Base-by-base conservation (phyloP, 257 asterid species). In the Phtheirospermum japonicum region DNA sequence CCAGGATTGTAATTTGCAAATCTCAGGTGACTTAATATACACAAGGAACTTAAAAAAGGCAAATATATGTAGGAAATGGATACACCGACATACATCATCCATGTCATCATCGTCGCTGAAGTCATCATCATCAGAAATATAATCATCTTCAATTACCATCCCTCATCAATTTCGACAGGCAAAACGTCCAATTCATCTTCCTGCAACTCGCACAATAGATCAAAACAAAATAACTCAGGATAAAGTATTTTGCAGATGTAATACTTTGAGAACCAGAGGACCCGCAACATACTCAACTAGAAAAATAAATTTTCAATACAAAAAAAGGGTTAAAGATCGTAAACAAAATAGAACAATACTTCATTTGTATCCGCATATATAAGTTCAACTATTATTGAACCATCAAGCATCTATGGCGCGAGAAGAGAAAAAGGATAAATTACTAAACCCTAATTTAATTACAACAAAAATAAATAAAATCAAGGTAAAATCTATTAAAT, bases 131-230 rank as follows among this genome's bases (percentile, higher is more conserved):
- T 85, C 88, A 5, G 96, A 88, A 18, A 85, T 75, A 71, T 88
- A 90, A 46, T 85, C 96, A 73, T 83, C 90, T 70, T 83, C 95
- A 72, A 83, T 88, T 70, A 83, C 88, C 86, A 83, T 31, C 86
- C 76, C 34, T 83, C 95, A 66, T 85, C 87, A 61, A 81, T 74
- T 62, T 82, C 95, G 28, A 82, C 76, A 7, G 92, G 89, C 20
- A 87, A 78, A 46, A 73, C 75, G 56, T 75, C 90, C 80, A 85
- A 72, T 61, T 83, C 96, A 55, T 88, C 92, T 54, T 81, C 96
- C 96, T 88, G 81, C 69, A 62, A 39, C 26, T 6, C 55, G 18
- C 65, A 71, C 39, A 60, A 55, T n/a, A n/a, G n/a, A n/a, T n/a
- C n/a, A n/a, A n/a, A n/a, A n/a, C n/a, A n/a, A n/a, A n/a, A n/a